A percentile compares a stretch with the other conserved stretches of the same genome.
phyloP scores from a whole-genome alignment of 306 rosid species.

The Herpetospermum pedunculosum region DNA sequence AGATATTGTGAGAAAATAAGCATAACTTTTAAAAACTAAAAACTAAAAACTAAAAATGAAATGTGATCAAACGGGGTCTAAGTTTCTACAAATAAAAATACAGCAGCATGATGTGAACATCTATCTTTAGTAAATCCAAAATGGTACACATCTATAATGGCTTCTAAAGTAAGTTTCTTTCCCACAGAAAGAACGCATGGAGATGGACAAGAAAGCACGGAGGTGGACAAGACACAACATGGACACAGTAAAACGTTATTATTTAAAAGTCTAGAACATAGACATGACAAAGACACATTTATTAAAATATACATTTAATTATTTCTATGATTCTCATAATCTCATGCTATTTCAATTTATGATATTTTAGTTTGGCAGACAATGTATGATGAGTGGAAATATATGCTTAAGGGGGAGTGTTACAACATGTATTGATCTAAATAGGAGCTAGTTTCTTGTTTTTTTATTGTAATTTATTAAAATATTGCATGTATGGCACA shows the following conservation, averaged over 20 bases:
- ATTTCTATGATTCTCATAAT: too few species aligned
- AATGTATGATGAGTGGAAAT: too few species aligned
- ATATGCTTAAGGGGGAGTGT: background rate
- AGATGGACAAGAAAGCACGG: background rate
- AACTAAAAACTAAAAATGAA: too few species aligned
- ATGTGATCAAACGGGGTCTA: too few species aligned
- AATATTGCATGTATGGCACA: background rate
- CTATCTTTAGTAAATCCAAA: background rate
- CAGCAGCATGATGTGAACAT: background rate
- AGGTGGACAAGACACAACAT: background rate
- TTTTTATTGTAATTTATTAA: background rate
- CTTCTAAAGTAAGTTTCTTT: background rate
- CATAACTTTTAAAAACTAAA: too few species aligned
- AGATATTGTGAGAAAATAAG: too few species aligned
- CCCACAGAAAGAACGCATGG: background rate
- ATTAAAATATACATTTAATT: too few species aligned
- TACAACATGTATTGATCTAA: background rate
- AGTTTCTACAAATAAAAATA: background rate
- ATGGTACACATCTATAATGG: background rate
- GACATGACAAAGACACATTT: background rate
- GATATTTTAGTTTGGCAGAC: too few species aligned
- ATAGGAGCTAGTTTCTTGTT: background rate
- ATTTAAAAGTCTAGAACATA: background rate
- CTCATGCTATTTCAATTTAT: too few species aligned
- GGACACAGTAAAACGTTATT: background rate